These are phyloP conservation scores for Mentha longifolia DNA, from an alignment of 257 asterid species.

Conservation along the genomic window DNA sequence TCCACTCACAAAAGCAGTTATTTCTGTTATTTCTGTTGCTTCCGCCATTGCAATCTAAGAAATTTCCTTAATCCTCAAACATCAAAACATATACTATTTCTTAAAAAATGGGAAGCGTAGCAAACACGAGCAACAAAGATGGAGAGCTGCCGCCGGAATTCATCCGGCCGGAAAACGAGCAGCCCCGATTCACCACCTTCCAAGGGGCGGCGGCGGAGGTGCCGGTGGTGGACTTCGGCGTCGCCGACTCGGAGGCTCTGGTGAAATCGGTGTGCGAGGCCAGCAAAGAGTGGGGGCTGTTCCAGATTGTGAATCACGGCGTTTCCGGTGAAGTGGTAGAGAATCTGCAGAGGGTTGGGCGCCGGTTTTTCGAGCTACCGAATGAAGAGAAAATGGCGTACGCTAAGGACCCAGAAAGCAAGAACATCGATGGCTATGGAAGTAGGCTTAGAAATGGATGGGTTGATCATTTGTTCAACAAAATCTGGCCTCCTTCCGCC, in stretches of 20 bases:
- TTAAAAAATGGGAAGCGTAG: neutral
- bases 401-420: slow-evolving; percentile 44
- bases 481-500: slow-evolving; percentile 58
- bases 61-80: slow-evolving; percentile 4
- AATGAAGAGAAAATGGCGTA: slow-evolving; percentile 38
- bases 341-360: slow-evolving; percentile 47
- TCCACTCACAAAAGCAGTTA: slow-evolving; percentile 1
- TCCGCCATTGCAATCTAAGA: neutral
- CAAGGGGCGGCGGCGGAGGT: slow-evolving; percentile 34
- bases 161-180: slow-evolving; percentile 52
- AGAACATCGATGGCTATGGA: slow-evolving; percentile 62
- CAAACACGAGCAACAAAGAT: neutral
- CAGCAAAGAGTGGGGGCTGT: slow-evolving; percentile 45
- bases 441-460: slow-evolving; percentile 53
- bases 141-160: slow-evolving; percentile 44
- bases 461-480: slow-evolving; percentile 74
- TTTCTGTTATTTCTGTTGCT: slow-evolving; percentile 11
- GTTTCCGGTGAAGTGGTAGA: slow-evolving; percentile 40
- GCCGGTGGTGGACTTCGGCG: slow-evolving; percentile 51
- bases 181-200: slow-evolving; percentile 49
- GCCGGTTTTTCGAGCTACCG: slow-evolving; percentile 48
- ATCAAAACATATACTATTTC: too few relatives aligned
- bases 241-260: neutral
- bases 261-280: slow-evolving; percentile 37
- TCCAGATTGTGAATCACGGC: slow-evolving; percentile 56